phyloP scores from a whole-genome alignment of 2,329 filamentous ascomycete species.

The Aureobasidium melanogenum region DNA sequence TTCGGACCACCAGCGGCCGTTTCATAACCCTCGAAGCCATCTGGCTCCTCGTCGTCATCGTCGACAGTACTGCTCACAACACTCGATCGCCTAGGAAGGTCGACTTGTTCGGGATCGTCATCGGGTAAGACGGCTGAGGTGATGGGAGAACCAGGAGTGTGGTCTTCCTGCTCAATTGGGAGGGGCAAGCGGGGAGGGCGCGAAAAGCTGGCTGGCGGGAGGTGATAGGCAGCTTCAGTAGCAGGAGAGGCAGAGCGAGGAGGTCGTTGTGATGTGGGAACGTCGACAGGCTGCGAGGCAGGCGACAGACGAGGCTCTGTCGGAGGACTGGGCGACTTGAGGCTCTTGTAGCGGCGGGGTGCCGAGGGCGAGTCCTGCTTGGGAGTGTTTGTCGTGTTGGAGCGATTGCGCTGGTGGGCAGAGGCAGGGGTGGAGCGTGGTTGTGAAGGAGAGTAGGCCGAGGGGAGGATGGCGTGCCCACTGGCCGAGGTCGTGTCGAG shows the following conservation, averaged over 20 bases:
- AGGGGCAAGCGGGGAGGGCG: slow-evolving; percentile 84
- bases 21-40: slow-evolving; percentile 61
- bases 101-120: slow-evolving; percentile 38
- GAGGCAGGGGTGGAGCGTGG: neutral
- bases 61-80: slow-evolving; percentile 55
- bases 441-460: slow-evolving; percentile 12
- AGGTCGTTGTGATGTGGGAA: slow-evolving; percentile 23
- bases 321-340: slow-evolving; percentile 10
- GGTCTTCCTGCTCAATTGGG: slow-evolving; percentile 84
- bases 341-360: slow-evolving; percentile 7
- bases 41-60: slow-evolving; percentile 61
- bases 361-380: slow-evolving; percentile 11
- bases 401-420: slow-evolving; percentile 21
- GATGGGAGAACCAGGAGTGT: slow-evolving; percentile 85
- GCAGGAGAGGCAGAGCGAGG: slow-evolving; percentile 15
- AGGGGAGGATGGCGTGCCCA: slow-evolving; percentile 8
- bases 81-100: slow-evolving; percentile 43
- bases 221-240: slow-evolving; percentile 26
- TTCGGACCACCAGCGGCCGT: slow-evolving; percentile 51
- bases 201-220: slow-evolving; percentile 38
- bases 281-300: slow-evolving; percentile 31
- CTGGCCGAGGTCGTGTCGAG: slow-evolving; percentile 10
- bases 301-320: slow-evolving; percentile 20
- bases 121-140: slow-evolving; percentile 54
- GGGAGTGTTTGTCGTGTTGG: slow-evolving; percentile 19